phyloP scores from a whole-genome alignment of 2,329 filamentous ascomycete species.

The Pestalotiopsis sp. region DNA sequence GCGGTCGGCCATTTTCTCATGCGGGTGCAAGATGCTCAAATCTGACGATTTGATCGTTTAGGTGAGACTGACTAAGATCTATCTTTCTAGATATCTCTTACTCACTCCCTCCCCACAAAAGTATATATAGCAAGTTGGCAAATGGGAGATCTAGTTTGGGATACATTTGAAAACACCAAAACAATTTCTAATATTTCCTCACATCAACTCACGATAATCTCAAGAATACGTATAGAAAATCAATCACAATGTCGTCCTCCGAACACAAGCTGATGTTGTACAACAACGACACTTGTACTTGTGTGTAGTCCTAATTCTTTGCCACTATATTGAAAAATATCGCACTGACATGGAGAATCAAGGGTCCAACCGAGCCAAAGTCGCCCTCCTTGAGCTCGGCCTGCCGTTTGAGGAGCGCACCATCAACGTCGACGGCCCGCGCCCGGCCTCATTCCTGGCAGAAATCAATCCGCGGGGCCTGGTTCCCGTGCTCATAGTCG shows the following conservation, averaged over 20 bases:
- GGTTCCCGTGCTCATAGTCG: conserved; percentile 14
- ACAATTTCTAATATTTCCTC: not conserved
- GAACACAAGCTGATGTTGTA: conserved; percentile 15
- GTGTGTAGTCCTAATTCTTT: not conserved
- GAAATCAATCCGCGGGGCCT: conserved; percentile 15
- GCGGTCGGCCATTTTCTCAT: not conserved
- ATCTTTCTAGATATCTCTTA: not conserved
- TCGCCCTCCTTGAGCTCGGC: conserved; percentile 13
- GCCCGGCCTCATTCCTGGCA: conserved; percentile 14
- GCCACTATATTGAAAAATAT: too few relatives aligned
- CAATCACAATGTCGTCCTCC: conserved; percentile 4
- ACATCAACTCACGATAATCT: not conserved
- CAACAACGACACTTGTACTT: conserved; percentile 18
- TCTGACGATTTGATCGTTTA: not conserved
- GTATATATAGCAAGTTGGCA: too few relatives aligned
- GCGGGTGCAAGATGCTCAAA: not conserved
- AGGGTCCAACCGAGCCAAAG: conserved; percentile 18
- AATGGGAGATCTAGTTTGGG: not conserved
- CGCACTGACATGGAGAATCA: not conserved
- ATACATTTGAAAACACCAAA: not conserved
- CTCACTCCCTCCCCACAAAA: too few relatives aligned
- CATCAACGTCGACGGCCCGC: conserved; percentile 17
- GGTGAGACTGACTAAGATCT: not conserved
- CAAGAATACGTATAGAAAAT: not conserved
- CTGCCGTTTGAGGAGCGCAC: conserved; percentile 16